These are phyloP conservation scores for Asclepias syriaca DNA, from an alignment of 257 asterid genomes.

Conservation along the genomic window DNA sequence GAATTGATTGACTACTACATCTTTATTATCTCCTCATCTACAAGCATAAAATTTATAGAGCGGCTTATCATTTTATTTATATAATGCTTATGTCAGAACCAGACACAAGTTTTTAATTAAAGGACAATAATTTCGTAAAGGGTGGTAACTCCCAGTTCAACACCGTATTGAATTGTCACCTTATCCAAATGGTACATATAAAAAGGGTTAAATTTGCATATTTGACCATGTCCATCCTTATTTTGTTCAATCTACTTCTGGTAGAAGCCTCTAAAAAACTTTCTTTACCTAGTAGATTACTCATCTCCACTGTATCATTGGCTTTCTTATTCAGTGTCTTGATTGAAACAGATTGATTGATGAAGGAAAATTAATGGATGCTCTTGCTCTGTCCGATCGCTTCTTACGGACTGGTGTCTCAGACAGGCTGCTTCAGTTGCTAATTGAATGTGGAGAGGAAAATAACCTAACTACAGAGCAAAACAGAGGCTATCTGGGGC, in stretches of 20 bases:
- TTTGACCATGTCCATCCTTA: neutral
- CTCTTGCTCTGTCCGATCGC: conserved; percentile 95
- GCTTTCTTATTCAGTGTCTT: neutral
- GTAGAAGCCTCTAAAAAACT: neutral
- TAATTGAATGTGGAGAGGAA: conserved; percentile 63
- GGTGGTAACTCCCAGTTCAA: neutral
- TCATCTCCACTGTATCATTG: neutral
- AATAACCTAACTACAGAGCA: conserved; percentile 33
- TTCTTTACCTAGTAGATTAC: neutral
- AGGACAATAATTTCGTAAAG: too few species aligned
- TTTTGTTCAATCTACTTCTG: neutral
- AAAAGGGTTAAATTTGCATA: neutral
- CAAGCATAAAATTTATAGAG: too few species aligned
- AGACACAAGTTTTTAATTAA: too few species aligned
- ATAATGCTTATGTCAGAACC: too few species aligned
- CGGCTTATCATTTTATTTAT: too few species aligned
- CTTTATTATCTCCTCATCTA: too few species aligned
- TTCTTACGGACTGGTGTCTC: conserved; percentile 90
- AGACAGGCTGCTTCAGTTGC: conserved; percentile 78
- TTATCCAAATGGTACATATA: neutral
- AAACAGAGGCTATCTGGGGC: conserved; percentile 52
- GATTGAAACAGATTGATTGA: conserved; percentile 63
- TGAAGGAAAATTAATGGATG: conserved; percentile 89
- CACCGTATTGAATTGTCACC: neutral
- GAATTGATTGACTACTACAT: conserved; percentile 4